Evolutionary conservation across 2,329 filamentous ascomycete species (phyloP), one percentile per base, ranked within the genome.

Genomic region (Capronia coronata): DNA sequence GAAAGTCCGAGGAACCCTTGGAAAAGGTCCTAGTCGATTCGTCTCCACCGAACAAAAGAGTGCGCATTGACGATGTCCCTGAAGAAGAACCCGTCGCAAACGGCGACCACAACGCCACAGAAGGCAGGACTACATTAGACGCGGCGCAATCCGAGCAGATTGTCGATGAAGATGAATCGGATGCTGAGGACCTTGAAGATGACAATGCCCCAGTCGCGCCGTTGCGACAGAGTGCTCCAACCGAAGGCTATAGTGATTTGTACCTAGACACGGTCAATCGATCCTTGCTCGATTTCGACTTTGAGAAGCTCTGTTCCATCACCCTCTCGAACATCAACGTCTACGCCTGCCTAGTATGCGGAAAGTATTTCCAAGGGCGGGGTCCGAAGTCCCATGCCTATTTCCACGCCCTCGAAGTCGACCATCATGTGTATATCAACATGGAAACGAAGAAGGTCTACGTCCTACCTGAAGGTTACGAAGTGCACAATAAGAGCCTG

Each of bases 301-400:
- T 98, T 66, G 93, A 98, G 67, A 98, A 98, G 75, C 80, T 96
- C 10, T 98, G 93, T 71, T 97, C 91, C 19, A 78, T 98, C 59
- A 94, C 88, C 27, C 78, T 98, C 6, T 95, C 90, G 42, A 97
- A 97, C 67, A 96, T 97, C 72, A 98, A 98, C 65, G 90, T 98
- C 38, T 98, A 98, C 67, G 93, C 93, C 8, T 98, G 93, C 64
- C 79, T 98, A 9, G 87, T 97, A 1, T 98, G 93, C 67, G 93
- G 93, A n/a, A 91, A 88, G 67, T 98, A 98, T 73, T 98, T 86
- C 67, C 89, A 96, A 68, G 93, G 93, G 46, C 80, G 93, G 61
- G 93, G 93, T 0, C 86, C 86, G 13, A 94, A 93, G 65, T 96
- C 91, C 45, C 86, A 96, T 69, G 93, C 93, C 61, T 98, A 98